phyloP scores from a whole-genome alignment of 2,329 filamentous ascomycete genomes.

The Tympanopsis confertula region DNA sequence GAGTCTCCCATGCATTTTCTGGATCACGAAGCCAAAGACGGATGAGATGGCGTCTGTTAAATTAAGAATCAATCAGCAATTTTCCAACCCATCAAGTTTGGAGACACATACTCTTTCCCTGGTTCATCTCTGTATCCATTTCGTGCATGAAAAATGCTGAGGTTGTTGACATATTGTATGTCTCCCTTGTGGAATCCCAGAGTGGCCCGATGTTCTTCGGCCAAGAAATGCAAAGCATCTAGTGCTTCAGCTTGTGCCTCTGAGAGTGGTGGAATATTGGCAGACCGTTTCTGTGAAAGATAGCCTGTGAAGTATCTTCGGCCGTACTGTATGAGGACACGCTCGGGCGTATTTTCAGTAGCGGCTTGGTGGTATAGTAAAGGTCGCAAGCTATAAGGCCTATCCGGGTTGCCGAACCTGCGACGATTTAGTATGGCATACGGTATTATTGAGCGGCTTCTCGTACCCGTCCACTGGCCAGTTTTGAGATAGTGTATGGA shows the following conservation, averaged over 20 bases:
- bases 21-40: conserved; percentile 33
- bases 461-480: conserved; percentile 9
- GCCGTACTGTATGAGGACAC: not conserved
- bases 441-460: conserved; percentile 10
- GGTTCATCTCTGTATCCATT: conserved; percentile 27
- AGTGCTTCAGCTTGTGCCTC: conserved; percentile 39
- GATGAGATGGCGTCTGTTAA: conserved; percentile 27
- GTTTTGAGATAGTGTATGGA: conserved; percentile 14
- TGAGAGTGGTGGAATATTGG: conserved; percentile 30
- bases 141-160: conserved; percentile 36
- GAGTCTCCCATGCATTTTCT: conserved; percentile 30
- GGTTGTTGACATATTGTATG: conserved; percentile 37
- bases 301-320: conserved; percentile 17
- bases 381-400: not conserved
- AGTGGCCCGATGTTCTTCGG: conserved; percentile 24
- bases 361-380: not conserved
- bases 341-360: not conserved
- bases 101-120: conserved; percentile 4
- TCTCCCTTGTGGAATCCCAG: conserved; percentile 34
- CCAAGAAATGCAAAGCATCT: conserved; percentile 35
- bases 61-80: conserved; percentile 1
- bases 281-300: conserved; percentile 24
- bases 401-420: not conserved
- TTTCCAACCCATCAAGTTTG: not conserved
- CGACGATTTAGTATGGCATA: not conserved